Base-by-base conservation (phyloP, 2,329 filamentous ascomycete genomes). In the Coleophoma crateriformis region DNA sequence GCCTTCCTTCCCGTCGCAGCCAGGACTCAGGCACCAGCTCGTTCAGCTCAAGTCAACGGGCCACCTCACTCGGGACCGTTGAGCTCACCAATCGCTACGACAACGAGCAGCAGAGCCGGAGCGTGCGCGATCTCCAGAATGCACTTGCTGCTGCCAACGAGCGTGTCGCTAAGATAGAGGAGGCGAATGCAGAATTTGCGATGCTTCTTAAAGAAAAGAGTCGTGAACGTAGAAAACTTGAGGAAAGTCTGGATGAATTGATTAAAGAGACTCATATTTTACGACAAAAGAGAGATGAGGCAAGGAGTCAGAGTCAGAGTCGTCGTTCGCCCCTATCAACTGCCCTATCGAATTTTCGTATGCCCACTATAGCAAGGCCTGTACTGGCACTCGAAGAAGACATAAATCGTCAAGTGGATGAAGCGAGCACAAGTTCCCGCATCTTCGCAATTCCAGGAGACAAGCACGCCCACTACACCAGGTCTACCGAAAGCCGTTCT, bases 391-490 rank as follows among this genome's bases (percentile, higher is more conserved):
- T 27, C 27, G 22, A 44, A 32, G 41, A 33, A 2, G 41, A 44
- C 5, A 7, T 27, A 19, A 19, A 19, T 2, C 17, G 19, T 19
- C 2, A 19, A 19, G 19, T 19, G 19, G 19, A 19, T 19, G 19
- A 19, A 19, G 2, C 19, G 19, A 19, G 3, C 19, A 19, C 19
- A 2, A 2, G 19, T 2, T 19, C 19, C 2, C 19, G 2, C 19
- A 19, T 19, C 19, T 3, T 19, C 19, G 3, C 19, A 2, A 2
- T 19, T 2, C 19, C 19, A 46, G 45, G 45, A 20, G 53, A 56
- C 41, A 62, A 62, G 47, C 54, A 52, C 43, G 58, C 60, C 42
- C 58, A 58, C 47, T 62, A 61, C 43, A 53, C 57, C n/a, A 38
- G 47, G 43, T 54, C 51, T 17, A 57, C 56, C 51, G 59, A 58